phyloP scores from a whole-genome alignment of 257 asterid genomes.

The Coffea eugenioides region DNA sequence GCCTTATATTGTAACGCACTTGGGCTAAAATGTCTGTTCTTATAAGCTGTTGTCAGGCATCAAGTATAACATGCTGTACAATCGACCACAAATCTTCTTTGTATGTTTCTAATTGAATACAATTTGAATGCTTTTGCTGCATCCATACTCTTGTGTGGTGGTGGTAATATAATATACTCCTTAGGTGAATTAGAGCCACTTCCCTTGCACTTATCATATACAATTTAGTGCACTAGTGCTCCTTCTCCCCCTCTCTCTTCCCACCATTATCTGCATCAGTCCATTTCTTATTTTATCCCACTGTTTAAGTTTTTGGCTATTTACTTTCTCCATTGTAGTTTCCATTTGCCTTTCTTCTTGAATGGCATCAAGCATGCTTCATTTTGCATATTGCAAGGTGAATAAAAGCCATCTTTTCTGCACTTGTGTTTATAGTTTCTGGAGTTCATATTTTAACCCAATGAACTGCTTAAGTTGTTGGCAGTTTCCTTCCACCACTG shows the following conservation, averaged over 20 bases:
- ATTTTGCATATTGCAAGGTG: no score
- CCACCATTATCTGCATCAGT: background rate
- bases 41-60: background rate
- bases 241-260: background rate
- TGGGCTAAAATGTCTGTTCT: background rate
- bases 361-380: no score
- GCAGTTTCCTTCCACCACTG: background rate
- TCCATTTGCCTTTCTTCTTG: no score
- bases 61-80: background rate
- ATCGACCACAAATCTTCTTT: background rate
- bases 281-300: background rate
- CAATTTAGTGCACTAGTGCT: no score
- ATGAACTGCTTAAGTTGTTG: background rate
- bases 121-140: background rate
- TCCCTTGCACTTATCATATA: background rate
- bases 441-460: background rate
- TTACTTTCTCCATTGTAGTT: no score
- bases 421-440: no score
- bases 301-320: no score
- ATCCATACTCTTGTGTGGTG: background rate
- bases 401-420: no score
- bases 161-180: no score
- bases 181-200: background rate
- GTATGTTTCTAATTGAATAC: background rate
- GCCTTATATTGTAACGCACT: background rate